These are phyloP conservation scores for Termitomyces bulborhizus DNA, from an alignment of 768 basidiomycete genomes.

Conservation along the genomic window DNA sequence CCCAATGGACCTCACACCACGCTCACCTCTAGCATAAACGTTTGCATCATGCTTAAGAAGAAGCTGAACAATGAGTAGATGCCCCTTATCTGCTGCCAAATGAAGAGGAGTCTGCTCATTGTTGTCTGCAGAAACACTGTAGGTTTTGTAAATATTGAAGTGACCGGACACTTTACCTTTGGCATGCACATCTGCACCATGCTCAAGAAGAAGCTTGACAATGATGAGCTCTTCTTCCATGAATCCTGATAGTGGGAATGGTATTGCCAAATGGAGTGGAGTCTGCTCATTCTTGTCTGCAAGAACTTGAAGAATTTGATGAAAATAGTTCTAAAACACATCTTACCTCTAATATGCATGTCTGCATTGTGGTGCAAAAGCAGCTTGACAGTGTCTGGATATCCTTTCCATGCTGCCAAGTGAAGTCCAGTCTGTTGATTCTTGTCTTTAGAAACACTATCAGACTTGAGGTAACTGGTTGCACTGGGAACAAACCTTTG, in stretches of 20 bases:
- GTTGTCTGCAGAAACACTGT: neutral
- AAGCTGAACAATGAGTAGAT: neutral
- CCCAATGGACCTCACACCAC: too few species aligned
- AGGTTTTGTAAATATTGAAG: too few species aligned
- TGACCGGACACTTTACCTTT: neutral
- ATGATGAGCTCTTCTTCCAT: too few species aligned
- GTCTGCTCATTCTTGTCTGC: too few species aligned
- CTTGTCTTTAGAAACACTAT: neutral
- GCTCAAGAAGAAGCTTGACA: neutral
- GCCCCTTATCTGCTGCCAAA: neutral
- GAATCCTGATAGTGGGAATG: too few species aligned
- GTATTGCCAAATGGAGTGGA: too few species aligned
- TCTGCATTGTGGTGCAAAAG: too few species aligned
- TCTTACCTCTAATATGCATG: neutral
- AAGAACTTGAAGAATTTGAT: too few species aligned
- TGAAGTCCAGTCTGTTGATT: neutral
- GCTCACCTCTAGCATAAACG: neutral
- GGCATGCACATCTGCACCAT: neutral
- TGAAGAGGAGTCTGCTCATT: neutral
- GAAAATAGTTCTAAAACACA: neutral
- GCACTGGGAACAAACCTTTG: too few species aligned
- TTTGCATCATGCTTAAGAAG: neutral
- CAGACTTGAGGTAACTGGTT: neutral
- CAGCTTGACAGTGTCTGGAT: too few species aligned
- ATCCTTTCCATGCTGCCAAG: neutral